Conservation (phyloP, 768 basidiomycete genomes). For the Mycena epipterygia region DNA sequence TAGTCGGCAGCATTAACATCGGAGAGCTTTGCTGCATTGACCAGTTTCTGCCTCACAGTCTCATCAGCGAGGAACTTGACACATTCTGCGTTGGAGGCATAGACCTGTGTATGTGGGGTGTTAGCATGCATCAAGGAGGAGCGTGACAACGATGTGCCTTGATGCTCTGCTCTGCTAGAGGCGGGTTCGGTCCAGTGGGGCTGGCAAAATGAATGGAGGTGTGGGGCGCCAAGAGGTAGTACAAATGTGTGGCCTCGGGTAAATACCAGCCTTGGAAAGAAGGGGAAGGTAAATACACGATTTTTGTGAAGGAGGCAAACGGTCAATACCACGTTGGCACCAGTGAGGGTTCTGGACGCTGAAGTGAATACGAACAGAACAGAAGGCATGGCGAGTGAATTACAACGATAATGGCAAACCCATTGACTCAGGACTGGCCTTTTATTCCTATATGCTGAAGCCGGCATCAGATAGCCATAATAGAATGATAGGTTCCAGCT, state of each 20-base stretch:
- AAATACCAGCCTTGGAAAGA: slow-evolving; percentile 91
- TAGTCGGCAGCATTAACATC: slow-evolving; percentile 74
- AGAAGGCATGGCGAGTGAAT: too few species aligned
- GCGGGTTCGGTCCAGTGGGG: slow-evolving; percentile 75
- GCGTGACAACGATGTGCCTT: slow-evolving; percentile 55
- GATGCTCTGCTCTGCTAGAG: slow-evolving; percentile 69
- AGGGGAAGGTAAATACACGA: not conserved
- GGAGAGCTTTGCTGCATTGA: slow-evolving; percentile 68
- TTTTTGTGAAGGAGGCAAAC: not conserved
- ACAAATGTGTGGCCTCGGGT: slow-evolving; percentile 80
- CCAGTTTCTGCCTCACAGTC: slow-evolving; percentile 64
- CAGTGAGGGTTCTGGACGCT: not conserved
- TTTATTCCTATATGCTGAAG: too few species aligned
- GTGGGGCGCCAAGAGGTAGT: slow-evolving; percentile 66
- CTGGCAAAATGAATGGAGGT: slow-evolving; percentile 70
- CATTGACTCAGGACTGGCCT: too few species aligned
- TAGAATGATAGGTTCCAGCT: too few species aligned
- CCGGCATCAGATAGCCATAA: too few species aligned
- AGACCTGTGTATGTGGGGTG: slow-evolving; percentile 52
- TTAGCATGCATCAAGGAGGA: not conserved
- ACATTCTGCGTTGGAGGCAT: slow-evolving; percentile 64
- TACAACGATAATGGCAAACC: too few species aligned
- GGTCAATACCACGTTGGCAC: not conserved
- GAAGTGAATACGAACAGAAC: slow-evolving; percentile 12
- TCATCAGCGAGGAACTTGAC: slow-evolving; percentile 71